Evolutionary conservation across 75 land plant genomes (phyloP).

Genomic region (Gnetum montanum): DNA sequence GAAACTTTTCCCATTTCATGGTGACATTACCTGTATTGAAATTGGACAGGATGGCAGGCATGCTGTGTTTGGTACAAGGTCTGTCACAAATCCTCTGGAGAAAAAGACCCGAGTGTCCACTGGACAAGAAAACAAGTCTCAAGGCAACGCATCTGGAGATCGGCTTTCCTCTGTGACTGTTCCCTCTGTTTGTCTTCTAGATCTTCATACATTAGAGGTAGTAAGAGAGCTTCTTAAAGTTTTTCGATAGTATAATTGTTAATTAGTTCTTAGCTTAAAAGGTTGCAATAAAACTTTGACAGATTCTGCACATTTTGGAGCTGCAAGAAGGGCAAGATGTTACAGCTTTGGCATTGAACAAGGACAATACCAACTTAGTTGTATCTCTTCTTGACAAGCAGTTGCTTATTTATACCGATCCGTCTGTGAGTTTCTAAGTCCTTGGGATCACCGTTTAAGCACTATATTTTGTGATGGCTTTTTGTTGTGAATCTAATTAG

Average conservation of each 20-base stretch:
- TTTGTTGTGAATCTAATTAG: neutral
- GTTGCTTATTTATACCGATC: constrained; percentile 90
- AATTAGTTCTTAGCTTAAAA: too few species aligned
- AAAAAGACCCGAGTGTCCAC: constrained; percentile 9
- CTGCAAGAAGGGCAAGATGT: constrained; percentile 76
- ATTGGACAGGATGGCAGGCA: constrained; percentile 63
- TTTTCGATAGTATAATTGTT: too few species aligned
- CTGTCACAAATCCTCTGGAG: constrained; percentile 5
- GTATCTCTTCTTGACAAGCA: constrained; percentile 86
- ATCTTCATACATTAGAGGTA: constrained; percentile 68
- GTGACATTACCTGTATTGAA: constrained; percentile 67
- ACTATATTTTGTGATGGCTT: neutral
- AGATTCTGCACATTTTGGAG: constrained; percentile 72
- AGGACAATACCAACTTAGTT: constrained; percentile 83
- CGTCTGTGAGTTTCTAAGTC: constrained; percentile 58
- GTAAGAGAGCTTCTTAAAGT: too few species aligned
- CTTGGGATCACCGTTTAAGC: neutral
- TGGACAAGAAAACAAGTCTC: neutral
- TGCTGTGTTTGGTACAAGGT: constrained; percentile 63
- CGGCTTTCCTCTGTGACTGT: constrained; percentile 21
- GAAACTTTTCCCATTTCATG: constrained; percentile 31
- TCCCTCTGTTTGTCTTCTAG: constrained; percentile 58
- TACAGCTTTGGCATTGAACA: constrained; percentile 74
- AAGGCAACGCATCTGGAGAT: neutral
- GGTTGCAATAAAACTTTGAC: too few species aligned